Base-by-base conservation (phyloP, 331 rosid genomes). In the Dryas integrifolia region DNA sequence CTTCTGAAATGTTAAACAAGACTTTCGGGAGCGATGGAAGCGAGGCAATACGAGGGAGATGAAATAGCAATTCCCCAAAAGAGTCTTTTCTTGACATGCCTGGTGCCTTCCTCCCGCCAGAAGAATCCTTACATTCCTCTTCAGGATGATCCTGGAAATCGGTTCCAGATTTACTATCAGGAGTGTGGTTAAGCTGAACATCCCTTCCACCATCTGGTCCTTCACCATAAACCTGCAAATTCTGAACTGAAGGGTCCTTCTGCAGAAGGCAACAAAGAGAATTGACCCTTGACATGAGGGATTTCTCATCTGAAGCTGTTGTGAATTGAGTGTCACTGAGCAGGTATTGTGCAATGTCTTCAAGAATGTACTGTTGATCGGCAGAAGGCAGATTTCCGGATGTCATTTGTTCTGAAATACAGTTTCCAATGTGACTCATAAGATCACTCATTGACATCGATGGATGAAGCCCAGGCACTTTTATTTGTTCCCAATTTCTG, bases 51-150 rank as follows among this genome's bases (percentile, higher is more conserved):
- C 97, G 82, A 64, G 98, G 98, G 58, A 95, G 96, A 58, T 83
- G 91, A 58, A 85, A 83, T 70, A 95, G 84, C 82, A 95, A 69
- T 0, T 91, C 96, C 48, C 93, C 88, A 9, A 85, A 91, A 0
- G 97, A 95, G 75, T 91, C 98, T 75, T 85, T 95, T 86, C 98
- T 88, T 0, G 96, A 86, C 97, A 94, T 88, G 30, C 85, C 96
- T 2, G 80, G 61, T 26, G 77, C 83, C 76, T 83, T 92, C 84
- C 80, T 89, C 73, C 84, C 79, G 47, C 70, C 69, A 66, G 79
- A 68, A 50, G 67, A 67, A 39, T 85, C 94, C 69, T 61, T 83
- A 0, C n/a, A 40, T 13, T 86, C 89, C 69, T 86, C 95, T 63
- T 77, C 84, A 5, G 82, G 72, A 76, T 82, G 72, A 76, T 82